These are phyloP conservation scores for Talaromyces sp. DNA, from an alignment of 2,329 filamentous ascomycete genomes.

Conservation along the genomic window DNA sequence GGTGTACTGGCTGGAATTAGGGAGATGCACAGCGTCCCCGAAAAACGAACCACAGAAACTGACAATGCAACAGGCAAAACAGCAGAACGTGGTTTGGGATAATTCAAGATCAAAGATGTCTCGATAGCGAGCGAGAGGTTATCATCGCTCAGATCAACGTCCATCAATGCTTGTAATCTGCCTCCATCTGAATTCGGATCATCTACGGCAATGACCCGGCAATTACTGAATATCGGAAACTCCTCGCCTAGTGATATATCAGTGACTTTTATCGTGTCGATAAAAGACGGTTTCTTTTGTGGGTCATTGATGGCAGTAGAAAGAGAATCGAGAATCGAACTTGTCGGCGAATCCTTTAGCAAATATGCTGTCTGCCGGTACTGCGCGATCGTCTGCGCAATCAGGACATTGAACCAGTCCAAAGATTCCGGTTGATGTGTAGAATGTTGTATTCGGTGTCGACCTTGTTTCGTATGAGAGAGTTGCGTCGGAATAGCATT, in stretches of 20 bases:
- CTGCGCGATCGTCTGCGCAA: slow-evolving; percentile 95
- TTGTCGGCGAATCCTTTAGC: slow-evolving; percentile 61
- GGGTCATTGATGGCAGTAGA: slow-evolving; percentile 84
- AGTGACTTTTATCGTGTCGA: slow-evolving; percentile 90
- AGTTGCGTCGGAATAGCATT: slow-evolving; percentile 55
- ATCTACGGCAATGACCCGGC: slow-evolving; percentile 82
- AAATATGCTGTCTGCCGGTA: slow-evolving; percentile 89
- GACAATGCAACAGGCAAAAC: slow-evolving; percentile 88
- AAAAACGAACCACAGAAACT: slow-evolving; percentile 90
- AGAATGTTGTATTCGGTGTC: slow-evolving; percentile 51
- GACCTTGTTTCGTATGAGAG: slow-evolving; percentile 40
- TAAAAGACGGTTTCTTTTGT: slow-evolving; percentile 81
- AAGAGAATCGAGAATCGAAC: slow-evolving; percentile 74
- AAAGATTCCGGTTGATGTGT: slow-evolving; percentile 94
- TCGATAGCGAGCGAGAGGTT: slow-evolving; percentile 93
- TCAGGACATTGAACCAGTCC: slow-evolving; percentile 98
- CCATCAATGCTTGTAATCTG: slow-evolving; percentile 88
- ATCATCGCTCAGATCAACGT: slow-evolving; percentile 87
- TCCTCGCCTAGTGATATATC: slow-evolving; percentile 94
- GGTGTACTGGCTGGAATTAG: slow-evolving; percentile 70
- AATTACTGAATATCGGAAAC: slow-evolving; percentile 98
- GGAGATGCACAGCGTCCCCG: slow-evolving; percentile 87
- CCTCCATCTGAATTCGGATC: slow-evolving; percentile 62
- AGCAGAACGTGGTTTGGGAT: slow-evolving; percentile 83
- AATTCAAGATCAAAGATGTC: slow-evolving; percentile 91